Evolutionary conservation across 164 flowering plant species (phyloP).

Genomic region (Nymphaea colorata): DNA sequence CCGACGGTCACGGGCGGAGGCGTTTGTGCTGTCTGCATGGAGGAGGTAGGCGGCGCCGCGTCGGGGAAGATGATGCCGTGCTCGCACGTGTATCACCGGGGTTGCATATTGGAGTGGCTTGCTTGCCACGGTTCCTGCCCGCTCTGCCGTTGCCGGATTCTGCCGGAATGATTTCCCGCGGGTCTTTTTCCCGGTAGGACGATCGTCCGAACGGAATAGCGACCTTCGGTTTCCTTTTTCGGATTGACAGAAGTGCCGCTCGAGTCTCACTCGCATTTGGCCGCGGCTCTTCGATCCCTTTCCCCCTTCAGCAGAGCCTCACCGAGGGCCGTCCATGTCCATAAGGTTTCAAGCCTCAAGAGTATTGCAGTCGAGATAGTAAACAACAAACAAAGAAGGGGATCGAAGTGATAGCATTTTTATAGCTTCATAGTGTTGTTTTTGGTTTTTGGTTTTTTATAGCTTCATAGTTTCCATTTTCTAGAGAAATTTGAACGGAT

Average conservation of each 20-base stretch:
- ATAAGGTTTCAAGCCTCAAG: no score
- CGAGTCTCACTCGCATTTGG: not conserved
- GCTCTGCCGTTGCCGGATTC: slow-evolving; percentile 24
- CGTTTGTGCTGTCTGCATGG: slow-evolving; percentile 41
- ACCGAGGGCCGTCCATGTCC: not conserved
- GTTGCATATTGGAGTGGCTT: slow-evolving; percentile 35
- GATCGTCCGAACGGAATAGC: not conserved
- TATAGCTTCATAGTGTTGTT: no score
- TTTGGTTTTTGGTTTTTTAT: no score
- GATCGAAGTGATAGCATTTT: no score
- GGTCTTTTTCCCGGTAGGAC: not conserved
- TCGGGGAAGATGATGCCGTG: slow-evolving; percentile 23
- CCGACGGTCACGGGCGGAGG: slow-evolving; percentile 2
- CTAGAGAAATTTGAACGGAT: no score
- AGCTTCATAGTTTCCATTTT: no score
- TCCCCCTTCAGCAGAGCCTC: not conserved
- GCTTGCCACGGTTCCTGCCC: slow-evolving; percentile 31
- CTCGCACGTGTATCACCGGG: slow-evolving; percentile 36
- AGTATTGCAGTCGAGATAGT: no score
- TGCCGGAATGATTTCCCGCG: not conserved
- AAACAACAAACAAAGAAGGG: no score
- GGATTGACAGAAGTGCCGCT: not conserved
- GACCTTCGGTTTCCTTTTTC: not conserved
- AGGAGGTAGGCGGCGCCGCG: slow-evolving; percentile 11
- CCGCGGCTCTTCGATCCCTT: not conserved